These are phyloP conservation scores for Teunomyces cretensis DNA, from an alignment of 805 yeast species.

Conservation along the genomic window DNA sequence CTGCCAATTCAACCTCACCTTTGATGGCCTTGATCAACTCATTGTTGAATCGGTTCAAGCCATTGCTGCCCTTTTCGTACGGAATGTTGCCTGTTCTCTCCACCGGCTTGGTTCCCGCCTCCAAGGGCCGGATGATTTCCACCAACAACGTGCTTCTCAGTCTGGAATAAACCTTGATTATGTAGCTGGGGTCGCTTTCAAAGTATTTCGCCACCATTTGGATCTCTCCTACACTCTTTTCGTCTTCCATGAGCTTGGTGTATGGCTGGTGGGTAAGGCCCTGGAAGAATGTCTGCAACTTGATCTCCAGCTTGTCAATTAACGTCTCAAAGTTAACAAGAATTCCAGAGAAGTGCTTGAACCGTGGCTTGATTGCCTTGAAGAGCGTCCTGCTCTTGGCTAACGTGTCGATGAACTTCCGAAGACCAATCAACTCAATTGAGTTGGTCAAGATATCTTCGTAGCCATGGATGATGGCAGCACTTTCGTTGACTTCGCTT, in stretches of 20 bases:
- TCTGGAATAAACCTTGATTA: slow-evolving; percentile 15
- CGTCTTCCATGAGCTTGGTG: slow-evolving; percentile 27
- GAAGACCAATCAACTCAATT: slow-evolving; percentile 41
- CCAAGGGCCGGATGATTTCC: slow-evolving; percentile 45
- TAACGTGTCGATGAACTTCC: slow-evolving; percentile 32
- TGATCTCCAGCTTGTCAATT: slow-evolving; percentile 56
- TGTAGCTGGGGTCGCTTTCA: slow-evolving; percentile 8
- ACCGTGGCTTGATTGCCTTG: slow-evolving; percentile 39
- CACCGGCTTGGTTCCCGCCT: slow-evolving; percentile 45
- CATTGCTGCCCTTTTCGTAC: slow-evolving; percentile 62
- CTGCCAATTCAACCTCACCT: slow-evolving; percentile 46
- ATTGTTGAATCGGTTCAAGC: slow-evolving; percentile 53
- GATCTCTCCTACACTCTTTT: slow-evolving; percentile 18
- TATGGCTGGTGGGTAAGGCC: slow-evolving; percentile 19
- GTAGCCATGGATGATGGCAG: slow-evolving; percentile 41
- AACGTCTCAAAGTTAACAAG: slow-evolving; percentile 56
- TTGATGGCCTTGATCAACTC: slow-evolving; percentile 50
- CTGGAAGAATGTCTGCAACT: slow-evolving; percentile 51
- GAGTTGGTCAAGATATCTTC: slow-evolving; percentile 36
- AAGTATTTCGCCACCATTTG: slow-evolving; percentile 11
- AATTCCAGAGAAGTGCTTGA: slow-evolving; percentile 65
- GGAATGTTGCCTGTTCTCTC: slow-evolving; percentile 38
- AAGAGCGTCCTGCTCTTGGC: slow-evolving; percentile 45
- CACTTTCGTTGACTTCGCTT: slow-evolving; percentile 53
- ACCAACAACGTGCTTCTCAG: slow-evolving; percentile 31